A percentile compares a stretch with the other conserved stretches of the same genome.
phyloP scores from a whole-genome alignment of 768 basidiomycete species.

The Russula dissimulans region DNA sequence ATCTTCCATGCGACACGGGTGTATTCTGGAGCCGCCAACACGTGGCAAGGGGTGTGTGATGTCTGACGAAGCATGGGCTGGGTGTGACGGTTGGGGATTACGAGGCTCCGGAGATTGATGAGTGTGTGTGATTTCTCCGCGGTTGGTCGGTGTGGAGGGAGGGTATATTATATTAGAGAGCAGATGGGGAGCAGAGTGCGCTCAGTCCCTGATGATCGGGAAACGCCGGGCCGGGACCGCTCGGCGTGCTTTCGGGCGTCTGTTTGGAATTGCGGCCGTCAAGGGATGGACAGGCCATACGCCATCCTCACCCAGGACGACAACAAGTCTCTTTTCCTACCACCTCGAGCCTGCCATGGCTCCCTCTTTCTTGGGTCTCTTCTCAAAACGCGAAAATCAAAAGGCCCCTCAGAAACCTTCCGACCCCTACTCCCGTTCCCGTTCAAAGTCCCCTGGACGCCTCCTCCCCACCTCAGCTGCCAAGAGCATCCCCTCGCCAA shows the following conservation, averaged over 20 bases:
- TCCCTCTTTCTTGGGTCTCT: slow-evolving; percentile 6
- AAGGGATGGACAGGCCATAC: neutral
- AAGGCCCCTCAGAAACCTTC: neutral
- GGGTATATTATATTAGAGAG: too few species aligned
- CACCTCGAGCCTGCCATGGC: neutral
- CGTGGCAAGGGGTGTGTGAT: too few species aligned
- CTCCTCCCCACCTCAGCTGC: neutral
- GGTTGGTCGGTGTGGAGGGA: too few species aligned
- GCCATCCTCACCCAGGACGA: neutral
- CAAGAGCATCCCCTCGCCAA: slow-evolving; percentile 4
- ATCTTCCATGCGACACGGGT: neutral
- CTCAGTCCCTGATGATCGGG: too few species aligned
- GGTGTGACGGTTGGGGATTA: too few species aligned
- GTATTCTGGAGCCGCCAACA: neutral
- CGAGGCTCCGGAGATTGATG: too few species aligned
- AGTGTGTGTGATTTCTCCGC: too few species aligned
- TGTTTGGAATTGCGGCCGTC: too few species aligned
- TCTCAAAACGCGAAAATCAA: slow-evolving; percentile 12
- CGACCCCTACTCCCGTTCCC: neutral
- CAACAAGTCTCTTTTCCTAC: neutral
- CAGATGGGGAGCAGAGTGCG: too few species aligned
- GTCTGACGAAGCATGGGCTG: too few species aligned
- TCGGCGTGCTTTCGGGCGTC: too few species aligned
- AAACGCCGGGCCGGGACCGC: too few species aligned
- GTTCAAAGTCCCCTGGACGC: neutral